A percentile compares a stretch with the other conserved stretches of the same genome.
Conservation (phyloP, 768 basidiomycete genomes). For the Podaxis rugospora region DNA sequence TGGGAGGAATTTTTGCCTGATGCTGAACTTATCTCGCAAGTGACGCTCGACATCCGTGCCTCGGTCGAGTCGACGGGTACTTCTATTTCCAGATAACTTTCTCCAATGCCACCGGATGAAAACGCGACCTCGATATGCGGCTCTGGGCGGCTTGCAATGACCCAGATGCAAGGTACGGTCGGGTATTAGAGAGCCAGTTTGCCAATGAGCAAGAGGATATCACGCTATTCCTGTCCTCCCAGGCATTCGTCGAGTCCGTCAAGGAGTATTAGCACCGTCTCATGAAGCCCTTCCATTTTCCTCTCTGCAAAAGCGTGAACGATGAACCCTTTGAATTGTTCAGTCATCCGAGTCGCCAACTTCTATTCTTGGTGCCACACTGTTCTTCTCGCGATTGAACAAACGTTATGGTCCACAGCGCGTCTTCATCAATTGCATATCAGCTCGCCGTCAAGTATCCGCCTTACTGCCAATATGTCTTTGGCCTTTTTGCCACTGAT, state of each 20-base stretch:
- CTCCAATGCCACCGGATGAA: neutral
- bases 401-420: no score
- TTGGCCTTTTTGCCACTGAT: no score
- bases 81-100: neutral
- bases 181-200: neutral
- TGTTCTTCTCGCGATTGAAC: no score
- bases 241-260: slow-evolving; percentile 8
- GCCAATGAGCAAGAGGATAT: slow-evolving; percentile 14
- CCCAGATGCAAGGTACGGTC: slow-evolving; percentile 16
- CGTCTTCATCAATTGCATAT: no score
- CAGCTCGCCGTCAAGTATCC: no score
- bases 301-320: slow-evolving; percentile 7
- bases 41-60: neutral
- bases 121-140: slow-evolving; percentile 15
- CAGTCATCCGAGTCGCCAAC: no score
- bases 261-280: neutral
- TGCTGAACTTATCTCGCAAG: neutral
- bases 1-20: neutral
- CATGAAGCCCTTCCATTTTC: slow-evolving; percentile 23
- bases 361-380: no score
- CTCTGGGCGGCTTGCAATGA: slow-evolving; percentile 25
- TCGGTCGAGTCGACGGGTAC: slow-evolving; percentile 6
- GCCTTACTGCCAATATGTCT: no score
- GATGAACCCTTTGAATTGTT: slow-evolving; percentile 14
- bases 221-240: slow-evolving; percentile 9